Evolutionary conservation across 495 filamentous ascomycete species (phyloP).

Genomic region (Lineolata rhizophorae): DNA sequence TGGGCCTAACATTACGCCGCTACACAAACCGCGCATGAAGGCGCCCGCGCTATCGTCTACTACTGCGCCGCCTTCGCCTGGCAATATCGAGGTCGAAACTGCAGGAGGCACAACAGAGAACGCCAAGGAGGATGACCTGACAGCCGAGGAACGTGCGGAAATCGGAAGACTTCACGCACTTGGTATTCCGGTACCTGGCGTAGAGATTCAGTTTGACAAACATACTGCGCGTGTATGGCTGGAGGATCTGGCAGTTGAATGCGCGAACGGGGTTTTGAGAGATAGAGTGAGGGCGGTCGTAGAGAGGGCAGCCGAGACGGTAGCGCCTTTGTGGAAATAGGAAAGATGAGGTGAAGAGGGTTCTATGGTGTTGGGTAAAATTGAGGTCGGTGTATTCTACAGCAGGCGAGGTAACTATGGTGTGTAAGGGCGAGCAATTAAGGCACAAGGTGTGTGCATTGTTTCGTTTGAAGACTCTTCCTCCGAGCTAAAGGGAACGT

Average conservation of each 20-base stretch:
- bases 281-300: conserved; percentile 75
- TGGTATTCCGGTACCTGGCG: conserved; percentile 71
- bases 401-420: too few species aligned
- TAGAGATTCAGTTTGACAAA: conserved; percentile 74
- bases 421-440: too few species aligned
- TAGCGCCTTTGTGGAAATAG: conserved; percentile 63
- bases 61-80: conserved; percentile 10
- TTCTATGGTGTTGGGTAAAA: too few species aligned
- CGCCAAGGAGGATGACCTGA: conserved; percentile 4
- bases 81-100: too few species aligned
- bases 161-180: conserved; percentile 49
- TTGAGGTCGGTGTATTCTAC: too few species aligned
- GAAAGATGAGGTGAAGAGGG: conserved; percentile 6
- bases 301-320: conserved; percentile 77
- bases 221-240: conserved; percentile 77
- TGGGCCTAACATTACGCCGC: conserved; percentile 50
- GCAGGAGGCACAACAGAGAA: too few species aligned
- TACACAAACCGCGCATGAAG: conserved; percentile 14
- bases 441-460: too few species aligned
- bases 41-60: conserved; percentile 11
- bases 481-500: too few species aligned
- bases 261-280: conserved; percentile 43
- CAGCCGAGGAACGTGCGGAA: conserved; percentile 34
- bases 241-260: conserved; percentile 77
- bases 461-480: too few species aligned